Percentiles rank a stretch among this genome's conserved stretches.
Evolutionary conservation across 2,329 filamentous ascomycete genomes (phyloP).

Genomic region (Keithomyces neogunnii): DNA sequence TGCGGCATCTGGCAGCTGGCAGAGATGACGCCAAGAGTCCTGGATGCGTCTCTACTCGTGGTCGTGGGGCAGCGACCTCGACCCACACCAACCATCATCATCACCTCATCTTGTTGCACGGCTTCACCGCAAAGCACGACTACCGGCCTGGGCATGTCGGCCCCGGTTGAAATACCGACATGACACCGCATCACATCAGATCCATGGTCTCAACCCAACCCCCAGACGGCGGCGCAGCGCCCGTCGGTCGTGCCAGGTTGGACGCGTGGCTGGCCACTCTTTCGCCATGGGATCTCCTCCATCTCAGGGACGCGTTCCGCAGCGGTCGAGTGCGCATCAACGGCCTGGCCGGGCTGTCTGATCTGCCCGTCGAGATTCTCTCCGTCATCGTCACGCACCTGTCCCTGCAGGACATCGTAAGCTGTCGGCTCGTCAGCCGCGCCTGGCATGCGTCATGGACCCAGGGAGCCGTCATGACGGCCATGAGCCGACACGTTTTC

Average conservation of each 20-base stretch:
- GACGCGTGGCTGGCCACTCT: slow-evolving; percentile 16
- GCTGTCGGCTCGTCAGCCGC: slow-evolving; percentile 16
- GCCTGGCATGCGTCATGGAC: slow-evolving; percentile 18
- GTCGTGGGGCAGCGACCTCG: too few relatives aligned
- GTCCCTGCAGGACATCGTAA: slow-evolving; percentile 15
- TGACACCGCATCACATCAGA: too few relatives aligned
- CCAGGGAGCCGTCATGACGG: slow-evolving; percentile 11
- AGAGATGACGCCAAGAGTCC: too few relatives aligned
- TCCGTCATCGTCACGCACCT: slow-evolving; percentile 15
- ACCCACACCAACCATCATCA: too few relatives aligned
- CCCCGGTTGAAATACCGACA: too few relatives aligned
- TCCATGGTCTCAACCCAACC: too few relatives aligned
- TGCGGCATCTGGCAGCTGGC: too few relatives aligned
- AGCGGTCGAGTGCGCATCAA: slow-evolving; percentile 10
- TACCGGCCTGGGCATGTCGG: too few relatives aligned
- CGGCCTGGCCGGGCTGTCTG: slow-evolving; percentile 15
- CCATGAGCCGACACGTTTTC: slow-evolving; percentile 17
- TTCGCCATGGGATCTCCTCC: slow-evolving; percentile 19
- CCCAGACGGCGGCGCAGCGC: background rate
- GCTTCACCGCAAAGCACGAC: too few relatives aligned
- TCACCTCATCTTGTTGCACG: too few relatives aligned
- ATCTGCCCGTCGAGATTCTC: slow-evolving; percentile 21
- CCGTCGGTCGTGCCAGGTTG: slow-evolving; percentile 7
- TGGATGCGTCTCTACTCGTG: too few relatives aligned
- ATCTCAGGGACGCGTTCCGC: slow-evolving; percentile 14